These are phyloP conservation scores for Coniochaeta sp. DNA, from an alignment of 2,329 filamentous ascomycete genomes.

Conservation along the genomic window DNA sequence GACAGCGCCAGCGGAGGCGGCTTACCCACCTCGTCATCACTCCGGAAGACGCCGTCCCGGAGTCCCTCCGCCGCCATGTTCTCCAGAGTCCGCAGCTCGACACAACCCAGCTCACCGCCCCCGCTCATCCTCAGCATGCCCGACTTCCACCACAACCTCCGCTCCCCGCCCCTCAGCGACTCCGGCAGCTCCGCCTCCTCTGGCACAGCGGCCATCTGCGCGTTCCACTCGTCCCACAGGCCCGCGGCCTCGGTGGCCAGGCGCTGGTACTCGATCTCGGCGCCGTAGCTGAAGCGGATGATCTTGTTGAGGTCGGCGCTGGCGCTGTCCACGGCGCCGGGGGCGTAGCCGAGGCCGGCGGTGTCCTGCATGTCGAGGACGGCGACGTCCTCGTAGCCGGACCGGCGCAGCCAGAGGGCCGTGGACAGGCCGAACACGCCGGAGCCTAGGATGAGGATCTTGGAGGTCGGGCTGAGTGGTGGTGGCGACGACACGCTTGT, in stretches of 20 bases:
- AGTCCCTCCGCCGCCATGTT: neutral
- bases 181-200: neutral
- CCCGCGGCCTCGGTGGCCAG: too few relatives aligned
- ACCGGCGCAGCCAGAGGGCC: slow-evolving; percentile 5
- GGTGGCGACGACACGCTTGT: neutral
- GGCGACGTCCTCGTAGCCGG: slow-evolving; percentile 3
- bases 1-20: neutral
- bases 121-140: neutral
- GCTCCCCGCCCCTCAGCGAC: neutral
- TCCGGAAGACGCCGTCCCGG: neutral
- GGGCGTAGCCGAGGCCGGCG: too few relatives aligned
- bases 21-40: neutral
- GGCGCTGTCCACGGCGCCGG: too few relatives aligned
- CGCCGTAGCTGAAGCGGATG: too few relatives aligned
- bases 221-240: too few relatives aligned
- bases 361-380: too few relatives aligned
- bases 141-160: neutral
- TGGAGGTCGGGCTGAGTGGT: neutral
- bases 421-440: slow-evolving; percentile 6
- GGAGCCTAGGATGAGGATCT: slow-evolving; percentile 4
- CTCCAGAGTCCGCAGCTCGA: neutral
- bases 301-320: too few relatives aligned
- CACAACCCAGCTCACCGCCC: neutral
- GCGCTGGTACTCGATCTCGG: too few relatives aligned
- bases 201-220: too few relatives aligned